phyloP scores from a whole-genome alignment of 345 rosid genomes.

The Stellera chamaejasme region DNA sequence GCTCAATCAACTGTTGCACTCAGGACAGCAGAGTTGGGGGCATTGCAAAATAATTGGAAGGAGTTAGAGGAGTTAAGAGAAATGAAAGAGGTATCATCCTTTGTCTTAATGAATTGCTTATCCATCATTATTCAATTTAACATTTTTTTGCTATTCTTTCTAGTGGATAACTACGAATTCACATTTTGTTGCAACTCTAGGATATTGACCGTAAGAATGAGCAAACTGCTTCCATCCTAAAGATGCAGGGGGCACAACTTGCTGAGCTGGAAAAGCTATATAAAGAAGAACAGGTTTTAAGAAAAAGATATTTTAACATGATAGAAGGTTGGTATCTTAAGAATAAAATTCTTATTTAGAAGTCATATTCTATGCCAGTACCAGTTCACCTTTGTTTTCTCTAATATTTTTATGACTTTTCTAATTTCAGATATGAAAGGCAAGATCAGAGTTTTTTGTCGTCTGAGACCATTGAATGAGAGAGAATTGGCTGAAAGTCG shows the following conservation, averaged over 20 bases:
- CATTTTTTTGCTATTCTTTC: conserved; percentile 5
- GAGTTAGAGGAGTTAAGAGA: conserved; percentile 89
- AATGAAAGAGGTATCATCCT: conserved; percentile 75
- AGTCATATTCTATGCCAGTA: too few relatives aligned
- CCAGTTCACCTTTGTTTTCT: not conserved
- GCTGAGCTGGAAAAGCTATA: conserved; percentile 80
- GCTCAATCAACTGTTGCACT: conserved; percentile 45
- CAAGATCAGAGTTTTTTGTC: conserved; percentile 87
- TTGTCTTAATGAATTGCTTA: not conserved
- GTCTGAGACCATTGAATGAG: conserved; percentile 73
- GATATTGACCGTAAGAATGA: conserved; percentile 96
- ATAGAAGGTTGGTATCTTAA: conserved; percentile 60
- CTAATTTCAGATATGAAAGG: conserved; percentile 82
- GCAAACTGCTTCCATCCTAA: conserved; percentile 93
- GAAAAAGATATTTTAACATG: conserved; percentile 84
- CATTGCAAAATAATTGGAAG: conserved; percentile 59
- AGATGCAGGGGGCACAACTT: conserved; percentile 91
- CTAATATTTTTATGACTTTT: conserved; percentile 3
- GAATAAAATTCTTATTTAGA: not conserved
- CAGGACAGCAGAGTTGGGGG: conserved; percentile 42
- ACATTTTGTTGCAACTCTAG: conserved; percentile 27
- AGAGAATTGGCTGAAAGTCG: conserved; percentile 63
- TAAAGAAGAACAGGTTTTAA: conserved; percentile 81
- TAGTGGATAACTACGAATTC: not conserved
- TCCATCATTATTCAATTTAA: not conserved